phyloP scores from a whole-genome alignment of 768 basidiomycete genomes.

The Termitomyces sp. region DNA sequence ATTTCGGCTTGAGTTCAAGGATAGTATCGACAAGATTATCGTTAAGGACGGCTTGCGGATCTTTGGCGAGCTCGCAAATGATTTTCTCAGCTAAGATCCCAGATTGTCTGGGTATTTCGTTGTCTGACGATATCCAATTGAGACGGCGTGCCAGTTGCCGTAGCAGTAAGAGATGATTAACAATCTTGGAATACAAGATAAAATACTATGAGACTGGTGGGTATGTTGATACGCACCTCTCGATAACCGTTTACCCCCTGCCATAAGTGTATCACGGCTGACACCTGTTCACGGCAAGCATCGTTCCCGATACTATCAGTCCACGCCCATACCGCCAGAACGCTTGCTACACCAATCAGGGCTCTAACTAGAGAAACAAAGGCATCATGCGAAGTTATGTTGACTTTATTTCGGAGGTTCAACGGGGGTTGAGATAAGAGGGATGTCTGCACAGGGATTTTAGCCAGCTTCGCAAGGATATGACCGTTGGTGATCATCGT shows the following conservation, averaged over 20 bases:
- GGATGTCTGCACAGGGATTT: constrained; percentile 29
- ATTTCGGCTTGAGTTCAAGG: constrained; percentile 50
- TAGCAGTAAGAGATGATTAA: constrained; percentile 66
- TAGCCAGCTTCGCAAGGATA: constrained; percentile 38
- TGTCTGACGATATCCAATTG: constrained; percentile 64
- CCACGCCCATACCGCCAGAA: constrained; percentile 74
- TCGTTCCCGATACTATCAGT: constrained; percentile 70
- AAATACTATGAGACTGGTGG: background rate
- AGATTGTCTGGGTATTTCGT: constrained; percentile 54
- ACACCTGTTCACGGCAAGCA: constrained; percentile 54
- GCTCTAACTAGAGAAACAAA: constrained; percentile 64
- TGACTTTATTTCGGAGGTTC: constrained; percentile 26
- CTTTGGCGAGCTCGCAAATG: constrained; percentile 51
- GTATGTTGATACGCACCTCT: constrained; percentile 39
- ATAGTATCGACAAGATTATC: constrained; percentile 55
- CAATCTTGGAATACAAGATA: constrained; percentile 40
- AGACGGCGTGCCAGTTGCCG: constrained; percentile 70
- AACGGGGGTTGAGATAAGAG: constrained; percentile 31
- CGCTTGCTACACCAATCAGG: constrained; percentile 58
- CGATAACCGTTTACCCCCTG: constrained; percentile 65
- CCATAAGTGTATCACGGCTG: constrained; percentile 62
- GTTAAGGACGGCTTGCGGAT: constrained; percentile 55
- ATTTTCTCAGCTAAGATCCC: constrained; percentile 68
- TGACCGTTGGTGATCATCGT: constrained; percentile 59
- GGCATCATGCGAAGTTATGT: constrained; percentile 39